A percentile compares a stretch with the other conserved stretches of the same genome.
phyloP scores from a whole-genome alignment of 2,329 filamentous ascomycete species.

The Hortaea werneckii region DNA sequence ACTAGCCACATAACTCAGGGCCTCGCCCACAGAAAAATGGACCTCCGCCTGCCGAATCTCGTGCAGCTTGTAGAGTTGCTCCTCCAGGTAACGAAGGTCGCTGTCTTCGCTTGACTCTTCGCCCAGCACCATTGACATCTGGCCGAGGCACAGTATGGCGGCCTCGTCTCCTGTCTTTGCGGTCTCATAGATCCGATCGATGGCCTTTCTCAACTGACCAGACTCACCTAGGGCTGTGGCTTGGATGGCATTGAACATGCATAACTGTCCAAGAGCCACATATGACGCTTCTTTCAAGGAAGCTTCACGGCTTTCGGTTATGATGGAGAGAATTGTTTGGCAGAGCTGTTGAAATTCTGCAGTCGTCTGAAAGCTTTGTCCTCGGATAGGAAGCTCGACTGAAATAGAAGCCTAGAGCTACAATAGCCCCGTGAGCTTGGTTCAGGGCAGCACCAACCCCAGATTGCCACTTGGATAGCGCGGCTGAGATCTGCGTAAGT shows the following conservation, averaged over 20 bases:
- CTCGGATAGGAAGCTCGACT: conserved; percentile 46
- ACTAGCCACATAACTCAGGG: conserved; percentile 64
- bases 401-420: conserved; percentile 48
- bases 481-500: conserved; percentile 28
- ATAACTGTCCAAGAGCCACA: conserved; percentile 50
- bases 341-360: conserved; percentile 27
- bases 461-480: conserved; percentile 42
- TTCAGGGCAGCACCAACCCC: conserved; percentile 52
- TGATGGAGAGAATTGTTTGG: conserved; percentile 38
- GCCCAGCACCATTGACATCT: conserved; percentile 56
- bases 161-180: conserved; percentile 74
- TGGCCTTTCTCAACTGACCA: conserved; percentile 30
- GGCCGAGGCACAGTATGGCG: conserved; percentile 71
- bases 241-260: conserved; percentile 47
- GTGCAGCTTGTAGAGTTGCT: conserved; percentile 64
- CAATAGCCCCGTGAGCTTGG: conserved; percentile 49
- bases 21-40: conserved; percentile 85
- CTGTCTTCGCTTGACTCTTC: conserved; percentile 30
- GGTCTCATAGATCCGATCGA: conserved; percentile 53
- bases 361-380: conserved; percentile 4
- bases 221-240: conserved; percentile 26
- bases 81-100: conserved; percentile 47
- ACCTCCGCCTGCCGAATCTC: conserved; percentile 78
- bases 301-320: conserved; percentile 45
- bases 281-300: conserved; percentile 49